Evolutionary conservation across 495 filamentous ascomycete genomes (phyloP).

Genomic region (Podospora didyma): DNA sequence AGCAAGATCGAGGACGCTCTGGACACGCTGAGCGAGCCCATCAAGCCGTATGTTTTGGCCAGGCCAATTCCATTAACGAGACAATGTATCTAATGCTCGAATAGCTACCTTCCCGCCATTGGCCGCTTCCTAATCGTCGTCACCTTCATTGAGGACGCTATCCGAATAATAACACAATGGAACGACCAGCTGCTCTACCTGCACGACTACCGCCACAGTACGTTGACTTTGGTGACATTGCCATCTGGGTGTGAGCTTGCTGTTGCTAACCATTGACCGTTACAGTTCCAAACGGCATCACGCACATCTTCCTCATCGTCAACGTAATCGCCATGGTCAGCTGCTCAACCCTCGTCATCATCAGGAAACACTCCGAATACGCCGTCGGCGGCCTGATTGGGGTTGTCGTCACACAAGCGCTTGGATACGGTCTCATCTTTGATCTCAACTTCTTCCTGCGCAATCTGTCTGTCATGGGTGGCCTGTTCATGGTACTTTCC

Average conservation of each 20-base stretch:
- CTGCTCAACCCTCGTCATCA: constrained; percentile 82
- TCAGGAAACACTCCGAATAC: constrained; percentile 85
- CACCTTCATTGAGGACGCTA: constrained; percentile 94
- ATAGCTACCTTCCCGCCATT: constrained; percentile 87
- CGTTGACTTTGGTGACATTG: constrained; percentile 31
- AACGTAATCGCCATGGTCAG: constrained; percentile 87
- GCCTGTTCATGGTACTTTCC: constrained; percentile 93
- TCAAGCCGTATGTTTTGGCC: constrained; percentile 82
- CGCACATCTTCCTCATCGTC: constrained; percentile 85
- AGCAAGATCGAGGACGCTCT: constrained; percentile 96
- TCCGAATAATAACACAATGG: constrained; percentile 98
- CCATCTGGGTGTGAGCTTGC: neutral
- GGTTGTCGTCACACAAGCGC: constrained; percentile 92
- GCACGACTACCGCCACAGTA: constrained; percentile 90
- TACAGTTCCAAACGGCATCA: constrained; percentile 82
- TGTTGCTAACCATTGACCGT: constrained; percentile 13
- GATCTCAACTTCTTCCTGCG: constrained; percentile 99
- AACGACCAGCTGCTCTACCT: constrained; percentile 90
- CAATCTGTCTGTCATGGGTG: constrained; percentile 94
- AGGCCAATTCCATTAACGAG: neutral
- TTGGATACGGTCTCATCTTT: constrained; percentile 97
- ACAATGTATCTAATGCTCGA: neutral
- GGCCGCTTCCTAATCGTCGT: constrained; percentile 97
- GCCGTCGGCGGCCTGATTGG: constrained; percentile 85
- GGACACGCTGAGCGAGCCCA: constrained; percentile 81